A percentile compares a stretch with the other conserved stretches of the same genome.
phyloP scores from a whole-genome alignment of 2,329 filamentous ascomycete species.

The Remersonia thermophila region DNA sequence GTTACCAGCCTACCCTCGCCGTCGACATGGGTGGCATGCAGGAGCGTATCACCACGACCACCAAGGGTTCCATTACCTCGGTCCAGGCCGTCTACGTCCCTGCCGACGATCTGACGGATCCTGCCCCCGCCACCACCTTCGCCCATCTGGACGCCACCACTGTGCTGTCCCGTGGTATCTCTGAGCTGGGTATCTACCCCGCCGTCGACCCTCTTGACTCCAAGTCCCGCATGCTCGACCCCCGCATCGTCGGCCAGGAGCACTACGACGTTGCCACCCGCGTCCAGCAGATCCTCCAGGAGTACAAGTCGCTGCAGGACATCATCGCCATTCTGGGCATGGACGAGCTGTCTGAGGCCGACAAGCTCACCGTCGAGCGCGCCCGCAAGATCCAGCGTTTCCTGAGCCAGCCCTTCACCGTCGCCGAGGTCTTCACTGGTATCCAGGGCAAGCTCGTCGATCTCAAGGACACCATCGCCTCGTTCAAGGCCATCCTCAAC shows the following conservation, averaged over 20 bases:
- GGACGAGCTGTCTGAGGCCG: slow-evolving; percentile 97
- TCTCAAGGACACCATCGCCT: slow-evolving; percentile 94
- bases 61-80: slow-evolving; percentile 98
- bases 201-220: slow-evolving; percentile 99
- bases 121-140: slow-evolving; percentile 97
- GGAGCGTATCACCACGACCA: slow-evolving; percentile 99
- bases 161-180: slow-evolving; percentile 99
- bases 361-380: slow-evolving; percentile 99
- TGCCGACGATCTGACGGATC: slow-evolving; percentile 99
- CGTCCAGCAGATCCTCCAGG: slow-evolving; percentile 98
- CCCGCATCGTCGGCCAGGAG: slow-evolving; percentile 94
- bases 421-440: slow-evolving; percentile 66
- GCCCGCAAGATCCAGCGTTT: slow-evolving; percentile 99
- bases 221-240: slow-evolving; percentile 98
- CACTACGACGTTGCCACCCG: slow-evolving; percentile 92
- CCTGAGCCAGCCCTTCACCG: slow-evolving; percentile 98
- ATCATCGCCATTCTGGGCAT: slow-evolving; percentile 99
- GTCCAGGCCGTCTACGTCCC: slow-evolving; percentile 99
- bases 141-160: slow-evolving; percentile 99
- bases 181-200: slow-evolving; percentile 99
- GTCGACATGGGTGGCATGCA: slow-evolving; percentile 99
- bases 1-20: slow-evolving; percentile 98
- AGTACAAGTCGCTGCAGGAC: slow-evolving; percentile 99
- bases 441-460: slow-evolving; percentile 96
- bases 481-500: slow-evolving; percentile 92